Evolutionary conservation across 2,329 filamentous ascomycete genomes (phyloP).

Genomic region (Dactylellina sp.): DNA sequence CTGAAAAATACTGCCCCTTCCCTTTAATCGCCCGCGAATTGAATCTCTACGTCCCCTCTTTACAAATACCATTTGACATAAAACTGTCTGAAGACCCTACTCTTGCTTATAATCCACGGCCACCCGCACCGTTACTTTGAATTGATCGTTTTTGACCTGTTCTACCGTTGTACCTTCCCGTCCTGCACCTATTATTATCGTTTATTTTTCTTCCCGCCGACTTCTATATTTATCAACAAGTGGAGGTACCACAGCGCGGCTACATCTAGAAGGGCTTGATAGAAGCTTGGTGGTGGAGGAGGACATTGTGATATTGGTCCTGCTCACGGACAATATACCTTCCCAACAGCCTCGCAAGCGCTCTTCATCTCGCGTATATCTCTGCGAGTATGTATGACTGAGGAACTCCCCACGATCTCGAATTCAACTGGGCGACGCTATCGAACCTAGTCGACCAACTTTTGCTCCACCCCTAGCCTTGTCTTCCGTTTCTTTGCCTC

Average conservation of each 20-base stretch:
- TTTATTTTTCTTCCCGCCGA: slow-evolving; percentile 9
- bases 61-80: slow-evolving; percentile 47
- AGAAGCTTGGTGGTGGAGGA: slow-evolving; percentile 46
- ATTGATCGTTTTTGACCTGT: slow-evolving; percentile 15
- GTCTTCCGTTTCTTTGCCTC: slow-evolving; percentile 34
- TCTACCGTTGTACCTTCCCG: slow-evolving; percentile 28
- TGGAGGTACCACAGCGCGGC: slow-evolving; percentile 46
- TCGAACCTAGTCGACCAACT: slow-evolving; percentile 35
- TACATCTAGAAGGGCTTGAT: slow-evolving; percentile 47
- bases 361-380: slow-evolving; percentile 56
- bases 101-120: slow-evolving; percentile 1
- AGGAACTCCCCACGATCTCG: slow-evolving; percentile 42
- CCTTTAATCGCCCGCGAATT: slow-evolving; percentile 31
- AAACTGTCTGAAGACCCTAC: slow-evolving; percentile 35
- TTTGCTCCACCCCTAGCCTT: slow-evolving; percentile 32
- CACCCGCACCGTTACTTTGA: slow-evolving; percentile 12
- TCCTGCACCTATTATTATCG: not conserved
- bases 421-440: slow-evolving; percentile 48
- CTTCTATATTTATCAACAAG: slow-evolving; percentile 54
- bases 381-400: slow-evolving; percentile 51
- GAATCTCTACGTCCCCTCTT: slow-evolving; percentile 34
- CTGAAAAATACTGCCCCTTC: slow-evolving; percentile 4
- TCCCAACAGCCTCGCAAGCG: slow-evolving; percentile 47
- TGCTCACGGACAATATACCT: slow-evolving; percentile 30
- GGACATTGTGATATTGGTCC: slow-evolving; percentile 46